A percentile compares a stretch with the other conserved stretches of the same genome.
phyloP scores from a whole-genome alignment of 805 yeast species.

The Ogataea minuta region DNA sequence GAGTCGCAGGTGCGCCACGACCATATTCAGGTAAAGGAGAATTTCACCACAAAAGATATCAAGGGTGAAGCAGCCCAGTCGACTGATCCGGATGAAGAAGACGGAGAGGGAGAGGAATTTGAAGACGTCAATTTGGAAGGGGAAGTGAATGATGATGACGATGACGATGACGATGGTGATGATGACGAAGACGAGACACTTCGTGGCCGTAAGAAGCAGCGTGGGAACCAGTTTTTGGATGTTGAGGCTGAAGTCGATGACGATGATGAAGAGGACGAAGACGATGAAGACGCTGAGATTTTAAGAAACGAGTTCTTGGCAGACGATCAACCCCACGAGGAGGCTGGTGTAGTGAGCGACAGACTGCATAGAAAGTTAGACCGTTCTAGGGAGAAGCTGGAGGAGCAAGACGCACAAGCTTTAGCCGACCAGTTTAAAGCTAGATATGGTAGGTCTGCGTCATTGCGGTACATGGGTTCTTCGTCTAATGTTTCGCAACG shows the following conservation, averaged over 20 bases:
- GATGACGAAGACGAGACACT: constrained; percentile 37
- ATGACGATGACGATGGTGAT: constrained; percentile 30
- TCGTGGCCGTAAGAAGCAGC: constrained; percentile 46
- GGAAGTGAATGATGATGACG: constrained; percentile 20
- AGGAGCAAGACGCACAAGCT: constrained; percentile 92
- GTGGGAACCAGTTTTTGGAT: constrained; percentile 88
- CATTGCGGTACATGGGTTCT: constrained; percentile 77
- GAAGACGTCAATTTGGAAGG: constrained; percentile 7
- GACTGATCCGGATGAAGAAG: constrained; percentile 15
- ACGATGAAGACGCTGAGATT: constrained; percentile 91
- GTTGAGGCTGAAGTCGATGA: constrained; percentile 99
- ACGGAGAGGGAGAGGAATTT: constrained; percentile 27
- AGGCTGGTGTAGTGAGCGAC: constrained; percentile 49
- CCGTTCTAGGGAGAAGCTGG: constrained; percentile 72
- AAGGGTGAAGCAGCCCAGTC: too few relatives aligned
- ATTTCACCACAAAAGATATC: too few relatives aligned
- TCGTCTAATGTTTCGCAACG: constrained; percentile 91
- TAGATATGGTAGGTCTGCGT: constrained; percentile 83
- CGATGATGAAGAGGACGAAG: constrained; percentile 91
- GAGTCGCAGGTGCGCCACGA: background rate
- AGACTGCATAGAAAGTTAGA: constrained; percentile 90
- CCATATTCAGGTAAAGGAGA: background rate
- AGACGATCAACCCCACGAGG: constrained; percentile 67
- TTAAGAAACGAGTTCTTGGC: constrained; percentile 80
- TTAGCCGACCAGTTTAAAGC: constrained; percentile 90